Conservation (phyloP, 257 asterid genomes). For the Nicotiana tabacum region DNA sequence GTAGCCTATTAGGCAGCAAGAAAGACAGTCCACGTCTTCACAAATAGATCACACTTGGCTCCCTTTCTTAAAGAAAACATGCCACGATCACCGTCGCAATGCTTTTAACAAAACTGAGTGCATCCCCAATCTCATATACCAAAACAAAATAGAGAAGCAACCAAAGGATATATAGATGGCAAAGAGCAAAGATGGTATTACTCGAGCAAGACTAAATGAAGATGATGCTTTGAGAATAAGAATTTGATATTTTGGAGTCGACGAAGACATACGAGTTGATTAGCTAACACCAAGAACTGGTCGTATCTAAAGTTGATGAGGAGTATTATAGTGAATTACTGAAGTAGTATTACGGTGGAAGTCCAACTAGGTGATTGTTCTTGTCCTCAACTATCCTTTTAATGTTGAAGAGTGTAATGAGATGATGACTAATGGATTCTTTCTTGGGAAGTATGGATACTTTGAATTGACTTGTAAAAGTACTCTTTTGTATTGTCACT, state of each 20-base stretch:
- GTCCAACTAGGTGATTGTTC: background rate
- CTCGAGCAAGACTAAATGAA: no score
- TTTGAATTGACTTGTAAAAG: background rate
- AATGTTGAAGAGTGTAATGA: background rate
- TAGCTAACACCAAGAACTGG: background rate
- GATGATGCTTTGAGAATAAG: background rate
- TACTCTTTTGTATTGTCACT: background rate
- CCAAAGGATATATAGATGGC: no score
- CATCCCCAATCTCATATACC: no score
- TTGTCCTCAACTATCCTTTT: background rate
- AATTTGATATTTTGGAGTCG: background rate
- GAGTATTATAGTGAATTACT: background rate
- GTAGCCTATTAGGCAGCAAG: no score
- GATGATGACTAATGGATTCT: background rate
- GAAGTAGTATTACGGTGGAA: background rate
- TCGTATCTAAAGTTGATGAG: background rate
- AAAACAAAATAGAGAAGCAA: no score
- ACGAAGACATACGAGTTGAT: background rate
- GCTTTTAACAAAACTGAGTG: no score
- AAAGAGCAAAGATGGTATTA: no score
- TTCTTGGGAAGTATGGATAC: conserved; percentile 1
- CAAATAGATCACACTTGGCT: no score
- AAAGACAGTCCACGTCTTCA: no score
- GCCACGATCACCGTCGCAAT: no score
- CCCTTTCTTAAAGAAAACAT: no score